These are phyloP conservation scores for Cutaneotrichosporon daszewskae DNA, from an alignment of 1,284 basidiomycete genomes.

Conservation along the genomic window DNA sequence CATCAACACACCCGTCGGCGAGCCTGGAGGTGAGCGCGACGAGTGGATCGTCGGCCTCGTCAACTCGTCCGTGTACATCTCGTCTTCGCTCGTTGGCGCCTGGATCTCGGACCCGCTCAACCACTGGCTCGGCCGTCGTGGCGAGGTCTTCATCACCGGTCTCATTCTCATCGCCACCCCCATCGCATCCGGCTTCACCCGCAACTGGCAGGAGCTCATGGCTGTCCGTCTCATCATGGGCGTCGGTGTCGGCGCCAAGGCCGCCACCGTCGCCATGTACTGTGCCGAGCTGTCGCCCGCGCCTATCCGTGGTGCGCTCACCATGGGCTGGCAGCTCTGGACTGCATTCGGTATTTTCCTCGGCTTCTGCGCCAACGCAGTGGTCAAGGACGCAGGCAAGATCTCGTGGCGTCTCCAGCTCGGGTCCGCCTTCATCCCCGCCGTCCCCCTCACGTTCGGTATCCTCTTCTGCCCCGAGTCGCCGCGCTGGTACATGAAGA, in stretches of 20 bases:
- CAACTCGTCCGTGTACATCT: constrained; percentile 67
- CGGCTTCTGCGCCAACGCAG: constrained; percentile 16
- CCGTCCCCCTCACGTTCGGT: constrained; percentile 23
- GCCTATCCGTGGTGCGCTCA: constrained; percentile 51
- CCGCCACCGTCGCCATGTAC: constrained; percentile 51
- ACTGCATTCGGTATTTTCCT: constrained; percentile 26
- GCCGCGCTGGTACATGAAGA: constrained; percentile 33
- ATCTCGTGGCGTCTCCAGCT: constrained; percentile 51
- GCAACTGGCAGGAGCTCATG: constrained; percentile 55
- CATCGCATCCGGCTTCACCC: constrained; percentile 51
- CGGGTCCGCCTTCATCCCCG: constrained; percentile 48
- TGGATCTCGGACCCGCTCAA: constrained; percentile 73
- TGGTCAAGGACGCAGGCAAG: constrained; percentile 17
- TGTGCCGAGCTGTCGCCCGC: constrained; percentile 45
- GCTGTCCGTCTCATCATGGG: constrained; percentile 46
- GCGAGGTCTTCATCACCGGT: constrained; percentile 68
- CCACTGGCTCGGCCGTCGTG: constrained; percentile 62
- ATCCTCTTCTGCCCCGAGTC: constrained; percentile 25
- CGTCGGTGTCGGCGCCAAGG: constrained; percentile 41
- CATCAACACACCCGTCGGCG: constrained; percentile 42
- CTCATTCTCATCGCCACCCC: constrained; percentile 41
- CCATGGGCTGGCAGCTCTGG: constrained; percentile 46
- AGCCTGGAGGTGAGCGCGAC: constrained; percentile 5
- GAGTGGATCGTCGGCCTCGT: constrained; percentile 59
- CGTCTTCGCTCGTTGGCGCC: constrained; percentile 45